Percentiles rank a stretch among this genome's conserved stretches.
Evolutionary conservation across 2,329 filamentous ascomycete species (phyloP).

Genomic region (Beauveria brongniartii): DNA sequence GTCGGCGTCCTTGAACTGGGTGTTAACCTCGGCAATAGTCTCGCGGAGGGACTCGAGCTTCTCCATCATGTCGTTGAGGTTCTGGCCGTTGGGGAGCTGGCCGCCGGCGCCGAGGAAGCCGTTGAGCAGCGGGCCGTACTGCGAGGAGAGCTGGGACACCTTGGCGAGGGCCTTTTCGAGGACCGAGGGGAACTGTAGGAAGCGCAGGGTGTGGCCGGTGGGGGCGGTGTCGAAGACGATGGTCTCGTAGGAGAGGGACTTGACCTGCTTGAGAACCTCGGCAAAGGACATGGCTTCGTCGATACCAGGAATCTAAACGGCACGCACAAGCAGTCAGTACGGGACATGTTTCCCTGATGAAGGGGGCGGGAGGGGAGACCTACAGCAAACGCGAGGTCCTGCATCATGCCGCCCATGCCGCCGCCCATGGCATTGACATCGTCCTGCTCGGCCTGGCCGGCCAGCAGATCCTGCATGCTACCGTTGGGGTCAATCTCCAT

Average conservation of each 20-base stretch:
- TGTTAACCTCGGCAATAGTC: conserved; percentile 92
- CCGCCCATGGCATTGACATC: conserved; percentile 59
- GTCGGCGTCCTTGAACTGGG: conserved; percentile 94
- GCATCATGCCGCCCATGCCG: conserved; percentile 90
- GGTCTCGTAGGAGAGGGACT: conserved; percentile 95
- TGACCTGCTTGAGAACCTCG: conserved; percentile 98
- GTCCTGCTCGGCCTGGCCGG: conserved; percentile 61
- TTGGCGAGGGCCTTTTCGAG: conserved; percentile 98
- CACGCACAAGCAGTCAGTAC: background rate
- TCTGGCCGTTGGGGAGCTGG: conserved; percentile 80
- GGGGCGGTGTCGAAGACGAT: conserved; percentile 99
- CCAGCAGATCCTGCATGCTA: conserved; percentile 89
- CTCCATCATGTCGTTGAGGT: conserved; percentile 81
- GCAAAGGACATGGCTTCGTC: conserved; percentile 99
- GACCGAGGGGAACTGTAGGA: conserved; percentile 95
- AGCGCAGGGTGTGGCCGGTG: conserved; percentile 94
- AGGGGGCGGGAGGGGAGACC: conserved; percentile 20
- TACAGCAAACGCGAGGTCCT: conserved; percentile 93
- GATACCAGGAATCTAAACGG: conserved; percentile 79
- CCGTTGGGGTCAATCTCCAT: conserved; percentile 99
- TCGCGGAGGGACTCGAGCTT: conserved; percentile 91
- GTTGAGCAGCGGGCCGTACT: conserved; percentile 94
- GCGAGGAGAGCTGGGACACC: conserved; percentile 83
- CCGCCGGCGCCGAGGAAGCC: conserved; percentile 75
- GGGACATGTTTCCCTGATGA: background rate